These are phyloP conservation scores for Corniculantispora saksenae DNA, from an alignment of 2,329 filamentous ascomycete genomes.

Conservation along the genomic window DNA sequence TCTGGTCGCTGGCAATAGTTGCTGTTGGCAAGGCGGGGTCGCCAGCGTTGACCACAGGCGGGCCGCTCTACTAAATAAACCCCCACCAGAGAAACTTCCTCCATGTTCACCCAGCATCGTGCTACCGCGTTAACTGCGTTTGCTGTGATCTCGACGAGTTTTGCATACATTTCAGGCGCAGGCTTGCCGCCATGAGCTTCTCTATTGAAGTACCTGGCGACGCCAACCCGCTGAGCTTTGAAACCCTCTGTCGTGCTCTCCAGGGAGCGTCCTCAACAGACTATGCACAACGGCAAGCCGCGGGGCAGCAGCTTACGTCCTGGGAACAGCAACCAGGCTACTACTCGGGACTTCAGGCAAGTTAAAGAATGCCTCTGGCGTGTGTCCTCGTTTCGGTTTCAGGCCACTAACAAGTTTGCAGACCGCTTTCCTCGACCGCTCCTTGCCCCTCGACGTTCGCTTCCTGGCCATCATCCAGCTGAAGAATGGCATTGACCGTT, in stretches of 20 bases:
- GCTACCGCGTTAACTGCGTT: neutral
- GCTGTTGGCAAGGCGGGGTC: constrained; percentile 1
- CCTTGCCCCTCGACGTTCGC: constrained; percentile 74
- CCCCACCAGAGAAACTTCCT: constrained; percentile 18
- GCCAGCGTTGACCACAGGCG: neutral
- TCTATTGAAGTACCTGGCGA: constrained; percentile 80
- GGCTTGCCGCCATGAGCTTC: constrained; percentile 58
- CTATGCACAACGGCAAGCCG: constrained; percentile 64
- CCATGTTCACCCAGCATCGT: constrained; percentile 13
- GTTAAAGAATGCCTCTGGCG: neutral
- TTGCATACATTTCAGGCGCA: neutral
- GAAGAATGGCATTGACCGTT: constrained; percentile 94
- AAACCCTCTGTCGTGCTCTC: constrained; percentile 65
- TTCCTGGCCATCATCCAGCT: constrained; percentile 91
- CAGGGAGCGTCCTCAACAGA: constrained; percentile 64
- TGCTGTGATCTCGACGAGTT: constrained; percentile 1
- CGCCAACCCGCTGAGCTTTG: constrained; percentile 67
- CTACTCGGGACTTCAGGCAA: constrained; percentile 68
- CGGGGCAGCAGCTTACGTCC: constrained; percentile 68
- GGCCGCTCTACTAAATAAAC: neutral
- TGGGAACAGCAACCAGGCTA: constrained; percentile 71
- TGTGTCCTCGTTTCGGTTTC: neutral
- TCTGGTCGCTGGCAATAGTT: too few relatives aligned
- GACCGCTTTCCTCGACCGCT: constrained; percentile 79
- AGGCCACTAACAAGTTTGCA: constrained; percentile 38